Evolutionary conservation across 192 early-diverging fungal species (phyloP), one percentile per base, ranked within the genome.

Genomic region (Kappamyces sp.): DNA sequence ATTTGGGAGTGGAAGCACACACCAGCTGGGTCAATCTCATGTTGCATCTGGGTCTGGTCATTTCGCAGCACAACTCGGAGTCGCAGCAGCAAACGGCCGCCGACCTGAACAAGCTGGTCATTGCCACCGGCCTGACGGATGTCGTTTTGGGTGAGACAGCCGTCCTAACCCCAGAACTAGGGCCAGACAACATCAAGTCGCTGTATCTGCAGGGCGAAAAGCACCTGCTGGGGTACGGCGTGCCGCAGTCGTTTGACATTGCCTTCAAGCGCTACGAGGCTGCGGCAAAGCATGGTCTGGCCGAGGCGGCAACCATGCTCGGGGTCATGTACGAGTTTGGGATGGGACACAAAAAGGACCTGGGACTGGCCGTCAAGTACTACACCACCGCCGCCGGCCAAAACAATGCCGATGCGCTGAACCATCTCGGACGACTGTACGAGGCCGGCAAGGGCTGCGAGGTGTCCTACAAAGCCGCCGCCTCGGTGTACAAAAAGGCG

Each of bases 301-400:
- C 72, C 1, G 70, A 66, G 15, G 76, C 79, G 3, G 61, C 62
- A 41, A 69, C 66, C 54, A 82, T 82, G 79, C 65, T 82, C 7
- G 79, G 79, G 1, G 49, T 67, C 47, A 74, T 82, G 72, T 64
- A 60, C 64, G 79, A 82, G 49, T 61, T 75, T 49, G 79, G 79
- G 5, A 62, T 82, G 37, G 79, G 76, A 5, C 58, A 69, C 9
- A 44, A 71, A n/a, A 66, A 60, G 46, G 74, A 78, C 46, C 66
- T 82, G 67, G 66, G 54, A 1, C 41, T 58, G 1, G 77, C 74
- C 13, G 53, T 76, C 5, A 50, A 58, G 54, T 76, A 70, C 70
- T 70, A 62, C 38, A 43, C 23, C 3, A 49, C 70, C 42, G 65
- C 73, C 1, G 72, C 70, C 32, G 51, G 46, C 9, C 60, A 55